phyloP scores from a whole-genome alignment of 345 rosid genomes.

The Populus pruinosa region DNA sequence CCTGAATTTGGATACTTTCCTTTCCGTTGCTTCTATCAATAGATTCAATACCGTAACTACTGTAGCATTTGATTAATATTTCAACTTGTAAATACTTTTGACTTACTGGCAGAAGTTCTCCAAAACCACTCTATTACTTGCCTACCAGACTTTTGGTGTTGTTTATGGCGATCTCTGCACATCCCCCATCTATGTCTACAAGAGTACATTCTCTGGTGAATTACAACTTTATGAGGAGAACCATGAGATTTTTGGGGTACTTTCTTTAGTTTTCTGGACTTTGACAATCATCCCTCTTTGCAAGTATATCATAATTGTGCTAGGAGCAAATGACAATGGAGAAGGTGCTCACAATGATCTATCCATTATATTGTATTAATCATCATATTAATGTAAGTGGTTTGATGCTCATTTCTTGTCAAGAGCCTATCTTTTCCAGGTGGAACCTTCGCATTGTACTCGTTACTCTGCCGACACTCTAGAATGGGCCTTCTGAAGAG shows the following conservation, averaged over 20 bases:
- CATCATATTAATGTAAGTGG: too few relatives aligned
- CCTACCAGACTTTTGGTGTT: conserved; percentile 29
- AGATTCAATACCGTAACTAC: too few relatives aligned
- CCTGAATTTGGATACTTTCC: too few relatives aligned
- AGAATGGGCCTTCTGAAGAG: conserved; percentile 39
- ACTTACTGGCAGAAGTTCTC: too few relatives aligned
- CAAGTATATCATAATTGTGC: conserved; percentile 44
- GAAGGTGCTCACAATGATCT: conserved; percentile 9
- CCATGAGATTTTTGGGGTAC: conserved; percentile 45
- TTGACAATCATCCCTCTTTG: conserved; percentile 35
- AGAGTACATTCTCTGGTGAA: conserved; percentile 43
- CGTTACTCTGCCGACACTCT: conserved; percentile 45
- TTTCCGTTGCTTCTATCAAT: neutral
- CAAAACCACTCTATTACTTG: neutral
- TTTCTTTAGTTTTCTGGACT: conserved; percentile 47
- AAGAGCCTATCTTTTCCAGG: conserved; percentile 6
- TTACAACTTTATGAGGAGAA: conserved; percentile 40
- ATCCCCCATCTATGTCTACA: conserved; percentile 48
- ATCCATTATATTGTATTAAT: too few relatives aligned
- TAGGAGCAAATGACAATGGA: conserved; percentile 47
- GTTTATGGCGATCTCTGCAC: conserved; percentile 47
- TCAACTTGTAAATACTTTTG: too few relatives aligned
- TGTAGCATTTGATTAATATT: too few relatives aligned
- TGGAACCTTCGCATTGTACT: conserved; percentile 47
- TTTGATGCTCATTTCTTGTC: too few relatives aligned